Conservation (phyloP, 2,329 filamentous ascomycete genomes). For the Ascochyta viciae-villosae region DNA sequence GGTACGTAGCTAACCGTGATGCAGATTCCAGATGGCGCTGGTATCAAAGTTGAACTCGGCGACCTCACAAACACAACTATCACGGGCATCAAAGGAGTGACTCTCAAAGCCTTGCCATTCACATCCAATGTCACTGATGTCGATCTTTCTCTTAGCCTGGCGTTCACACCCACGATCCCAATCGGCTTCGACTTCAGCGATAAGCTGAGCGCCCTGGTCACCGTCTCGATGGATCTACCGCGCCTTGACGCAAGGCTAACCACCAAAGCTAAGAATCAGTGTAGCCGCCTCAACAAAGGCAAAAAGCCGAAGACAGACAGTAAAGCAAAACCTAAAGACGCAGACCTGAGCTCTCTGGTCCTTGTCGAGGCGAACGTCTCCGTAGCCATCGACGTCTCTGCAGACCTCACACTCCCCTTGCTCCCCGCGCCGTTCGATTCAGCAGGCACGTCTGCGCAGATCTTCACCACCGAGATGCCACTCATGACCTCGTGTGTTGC, state of each 20-base stretch:
- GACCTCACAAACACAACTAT: slow-evolving; percentile 28
- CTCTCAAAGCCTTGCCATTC: slow-evolving; percentile 44
- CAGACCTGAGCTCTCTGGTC: slow-evolving; percentile 25
- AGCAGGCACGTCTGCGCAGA: slow-evolving; percentile 19
- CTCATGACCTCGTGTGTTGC: slow-evolving; percentile 29
- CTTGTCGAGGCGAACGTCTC: slow-evolving; percentile 37
- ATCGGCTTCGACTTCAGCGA: slow-evolving; percentile 46
- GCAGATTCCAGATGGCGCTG: slow-evolving; percentile 40
- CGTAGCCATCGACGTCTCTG: slow-evolving; percentile 27
- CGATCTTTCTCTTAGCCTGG: slow-evolving; percentile 36
- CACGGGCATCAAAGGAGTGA: slow-evolving; percentile 33
- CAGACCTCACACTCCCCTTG: slow-evolving; percentile 29
- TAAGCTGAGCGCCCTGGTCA: slow-evolving; percentile 35
- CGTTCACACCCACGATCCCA: slow-evolving; percentile 44
- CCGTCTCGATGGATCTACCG: slow-evolving; percentile 42
- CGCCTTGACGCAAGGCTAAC: slow-evolving; percentile 39
- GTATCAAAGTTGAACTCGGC: slow-evolving; percentile 37
- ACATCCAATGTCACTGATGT: slow-evolving; percentile 36
- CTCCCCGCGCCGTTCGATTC: slow-evolving; percentile 27
- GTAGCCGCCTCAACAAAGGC: slow-evolving; percentile 18
- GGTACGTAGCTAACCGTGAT: not conserved
- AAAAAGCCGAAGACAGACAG: not conserved
- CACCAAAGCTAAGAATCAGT: slow-evolving; percentile 28
- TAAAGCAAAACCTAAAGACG: not conserved
- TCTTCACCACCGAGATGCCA: slow-evolving; percentile 32